These are phyloP conservation scores for Salinomyces thailandicus DNA, from an alignment of 2,329 filamentous ascomycete species.

Conservation along the genomic window DNA sequence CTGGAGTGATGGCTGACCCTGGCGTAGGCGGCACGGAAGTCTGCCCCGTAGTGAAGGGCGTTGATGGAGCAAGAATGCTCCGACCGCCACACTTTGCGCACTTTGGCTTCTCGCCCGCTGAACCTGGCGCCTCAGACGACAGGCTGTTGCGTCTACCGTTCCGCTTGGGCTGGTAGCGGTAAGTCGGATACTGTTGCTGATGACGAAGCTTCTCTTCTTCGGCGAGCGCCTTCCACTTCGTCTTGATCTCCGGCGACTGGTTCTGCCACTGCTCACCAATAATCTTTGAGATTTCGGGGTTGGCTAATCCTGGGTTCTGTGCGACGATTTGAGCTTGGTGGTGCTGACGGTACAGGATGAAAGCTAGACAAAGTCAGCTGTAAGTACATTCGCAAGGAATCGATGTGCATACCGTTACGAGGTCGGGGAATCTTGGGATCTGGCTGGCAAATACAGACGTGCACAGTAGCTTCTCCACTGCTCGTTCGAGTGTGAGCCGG, in stretches of 20 bases:
- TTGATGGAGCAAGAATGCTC: conserved; percentile 52
- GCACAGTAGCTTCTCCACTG: conserved; percentile 34
- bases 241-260: conserved; percentile 62
- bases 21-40: conserved; percentile 23
- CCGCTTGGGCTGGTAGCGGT: conserved; percentile 78
- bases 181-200: conserved; percentile 80
- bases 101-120: conserved; percentile 33
- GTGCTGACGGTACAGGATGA: conserved; percentile 93
- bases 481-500: conserved; percentile 21
- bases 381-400: too few relatives aligned
- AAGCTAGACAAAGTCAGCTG: conserved; percentile 52
- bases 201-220: conserved; percentile 90
- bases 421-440: conserved; percentile 62
- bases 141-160: conserved; percentile 35
- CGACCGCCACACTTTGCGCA: conserved; percentile 65
- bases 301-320: conserved; percentile 78
- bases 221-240: conserved; percentile 78
- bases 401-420: conserved; percentile 53
- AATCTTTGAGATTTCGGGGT: conserved; percentile 95
- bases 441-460: conserved; percentile 59
- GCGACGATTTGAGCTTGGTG: conserved; percentile 73
- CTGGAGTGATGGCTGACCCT: conserved; percentile 22
- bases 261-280: conserved; percentile 87
- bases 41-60: conserved; percentile 34
- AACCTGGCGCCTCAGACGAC: conserved; percentile 20